Evolutionary conservation across 179 eudicot species (phyloP).

Genomic region (Drosera spatulata): DNA sequence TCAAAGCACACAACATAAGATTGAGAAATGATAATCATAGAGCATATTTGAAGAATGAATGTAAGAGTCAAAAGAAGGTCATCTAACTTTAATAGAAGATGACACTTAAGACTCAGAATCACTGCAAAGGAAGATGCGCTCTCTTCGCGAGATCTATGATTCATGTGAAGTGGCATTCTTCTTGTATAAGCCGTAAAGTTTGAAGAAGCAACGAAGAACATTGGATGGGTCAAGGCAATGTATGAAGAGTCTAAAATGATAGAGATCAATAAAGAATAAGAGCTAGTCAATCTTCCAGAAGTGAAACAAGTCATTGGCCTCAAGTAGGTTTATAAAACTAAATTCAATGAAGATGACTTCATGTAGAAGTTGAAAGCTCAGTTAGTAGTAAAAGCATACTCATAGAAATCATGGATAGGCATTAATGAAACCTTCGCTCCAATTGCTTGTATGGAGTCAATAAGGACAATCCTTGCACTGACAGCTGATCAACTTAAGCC

Average conservation of each 20-base stretch:
- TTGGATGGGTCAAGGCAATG: no score
- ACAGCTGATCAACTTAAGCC: not conserved
- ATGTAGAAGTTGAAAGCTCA: conserved; percentile 9
- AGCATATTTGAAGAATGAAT: conserved; percentile 6
- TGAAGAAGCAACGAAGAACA: not conserved
- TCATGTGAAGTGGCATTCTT: conserved; percentile 5
- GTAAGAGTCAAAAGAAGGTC: not conserved
- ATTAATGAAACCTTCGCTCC: conserved; percentile 9
- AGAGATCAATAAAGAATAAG: conserved; percentile 9
- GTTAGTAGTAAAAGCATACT: conserved; percentile 6
- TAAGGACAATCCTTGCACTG: not conserved
- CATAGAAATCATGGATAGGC: conserved; percentile 7
- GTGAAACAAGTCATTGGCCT: conserved; percentile 8
- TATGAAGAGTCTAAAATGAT: conserved; percentile 5
- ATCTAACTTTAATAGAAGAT: not conserved
- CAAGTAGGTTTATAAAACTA: conserved; percentile 3
- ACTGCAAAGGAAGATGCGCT: not conserved
- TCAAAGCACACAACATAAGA: not conserved
- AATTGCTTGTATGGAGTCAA: conserved; percentile 2
- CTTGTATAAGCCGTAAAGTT: conserved; percentile 4
- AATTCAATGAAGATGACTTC: conserved; percentile 1
- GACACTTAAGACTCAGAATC: no score
- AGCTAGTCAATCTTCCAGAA: conserved; percentile 5
- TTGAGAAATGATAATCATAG: not conserved
- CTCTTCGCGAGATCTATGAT: conserved; percentile 10